Base-by-base conservation (phyloP, 2,329 filamentous ascomycete genomes). In the Penicillium rolfsii region DNA sequence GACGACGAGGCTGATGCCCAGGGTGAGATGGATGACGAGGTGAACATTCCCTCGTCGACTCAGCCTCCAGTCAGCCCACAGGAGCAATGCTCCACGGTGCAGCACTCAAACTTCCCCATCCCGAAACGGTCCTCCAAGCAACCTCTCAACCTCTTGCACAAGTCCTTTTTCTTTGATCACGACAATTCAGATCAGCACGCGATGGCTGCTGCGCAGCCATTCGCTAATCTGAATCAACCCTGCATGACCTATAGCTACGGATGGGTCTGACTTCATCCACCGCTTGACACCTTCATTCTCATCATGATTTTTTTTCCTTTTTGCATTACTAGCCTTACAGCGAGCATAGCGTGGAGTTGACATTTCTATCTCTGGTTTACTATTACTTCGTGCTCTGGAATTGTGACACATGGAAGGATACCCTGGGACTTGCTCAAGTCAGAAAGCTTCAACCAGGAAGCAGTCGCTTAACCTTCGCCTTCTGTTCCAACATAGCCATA, bases 1-100 rank as follows among this genome's bases (percentile, higher is more conserved):
- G 82, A 85, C 5, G 86, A 88, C 22, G 85, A 86, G 2, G 86
- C 85, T 16, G 28, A 41, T 38, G 82, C 82, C 0, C 82, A 83
- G 0, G 81, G 81, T 0, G 81, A 83, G 33, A 65, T 63, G 6
- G 52, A 54, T 16, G 52, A 41, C 26, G 68, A 72, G 48, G 61
- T 12, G 45, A 62, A 57, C 19, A 52, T 41, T 2, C 28, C 35
- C n/a, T 57, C 69, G n/a, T 16, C 59, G 7, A 46, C 65, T 12
- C 64, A 62, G 38, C 59, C 62, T 26, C 60, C 59, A 45, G 49
- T 24, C 28, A n/a, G 43, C 11, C 55, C 35, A 41, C 52, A 63
- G 24, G 60, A 59, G 26, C 33, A 55, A 14, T 49, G 49, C 19
- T 36, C 48, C 14, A 55, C 59, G 45, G 54, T 58, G 28, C 62